Percentiles rank a stretch among this genome's conserved stretches.
phyloP scores from a whole-genome alignment of 2,329 filamentous ascomycete genomes.

The Aureobasidium uvarum region DNA sequence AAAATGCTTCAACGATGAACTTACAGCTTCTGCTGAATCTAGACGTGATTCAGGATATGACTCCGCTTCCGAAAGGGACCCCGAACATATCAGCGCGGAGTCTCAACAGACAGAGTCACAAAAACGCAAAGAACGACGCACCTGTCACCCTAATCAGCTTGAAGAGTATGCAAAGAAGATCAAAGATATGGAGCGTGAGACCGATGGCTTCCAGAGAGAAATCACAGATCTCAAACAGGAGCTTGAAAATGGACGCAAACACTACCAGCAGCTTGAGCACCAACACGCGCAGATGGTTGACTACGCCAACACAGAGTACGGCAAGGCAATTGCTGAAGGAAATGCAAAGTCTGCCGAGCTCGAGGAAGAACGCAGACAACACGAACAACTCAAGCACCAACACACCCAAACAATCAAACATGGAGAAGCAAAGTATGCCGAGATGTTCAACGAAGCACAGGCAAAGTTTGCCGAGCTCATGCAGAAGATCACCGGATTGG shows the following conservation, averaged over 20 bases:
- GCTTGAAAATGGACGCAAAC: neutral
- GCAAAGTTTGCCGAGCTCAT: neutral
- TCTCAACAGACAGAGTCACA: neutral
- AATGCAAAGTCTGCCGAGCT: neutral
- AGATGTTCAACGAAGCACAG: neutral
- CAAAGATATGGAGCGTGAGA: neutral
- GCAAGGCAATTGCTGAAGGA: neutral
- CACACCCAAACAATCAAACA: neutral
- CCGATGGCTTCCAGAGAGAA: neutral
- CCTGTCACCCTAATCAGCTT: neutral
- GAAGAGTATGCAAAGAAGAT: neutral
- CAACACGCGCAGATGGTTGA: neutral
- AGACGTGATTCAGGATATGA: neutral
- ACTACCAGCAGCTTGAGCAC: neutral
- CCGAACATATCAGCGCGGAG: neutral
- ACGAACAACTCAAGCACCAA: neutral
- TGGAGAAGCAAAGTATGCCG: neutral
- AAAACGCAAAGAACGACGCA: neutral
- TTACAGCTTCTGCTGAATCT: neutral
- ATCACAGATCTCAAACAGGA: neutral
- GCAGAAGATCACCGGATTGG: neutral
- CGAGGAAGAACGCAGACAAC: no score
- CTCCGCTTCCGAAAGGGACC: neutral
- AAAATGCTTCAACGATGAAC: neutral
- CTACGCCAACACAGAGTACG: neutral